Base-by-base conservation (phyloP, 352 stramenopile species). In the Nothophytophthora sp. region DNA sequence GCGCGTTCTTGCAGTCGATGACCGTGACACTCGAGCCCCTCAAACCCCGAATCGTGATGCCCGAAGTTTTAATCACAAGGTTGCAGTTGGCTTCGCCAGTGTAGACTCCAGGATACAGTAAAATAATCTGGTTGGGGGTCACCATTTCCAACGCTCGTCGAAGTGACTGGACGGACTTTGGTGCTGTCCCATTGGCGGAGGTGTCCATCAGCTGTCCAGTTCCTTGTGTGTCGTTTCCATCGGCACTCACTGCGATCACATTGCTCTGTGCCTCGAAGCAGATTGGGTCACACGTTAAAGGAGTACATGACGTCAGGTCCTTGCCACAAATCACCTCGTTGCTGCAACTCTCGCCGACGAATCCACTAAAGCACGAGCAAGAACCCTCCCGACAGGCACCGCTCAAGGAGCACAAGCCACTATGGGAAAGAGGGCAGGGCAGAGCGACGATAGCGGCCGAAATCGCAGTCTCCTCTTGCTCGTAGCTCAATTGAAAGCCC, bases 311-410 rank as follows among this genome's bases (percentile, higher is more conserved):
- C 13, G 60, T 50, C 2, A 67, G 3, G 35, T 82, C 50, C 13
- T 46, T 39, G 3, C 73, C 75, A 22, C 78, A 89, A 1, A 87
- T 34, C 5, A 78, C 55, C 18, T 66, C 48, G 36, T 87, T 89
- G 16, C 68, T 82, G 43, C 75, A 89, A 43, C 82, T 80, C 43
- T 89, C 78, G 7, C 78, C 78, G 7, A 80, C 59, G 39, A 69
- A 87, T 0, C 75, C 75, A n/a, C 38, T 78, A 24, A 89, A 73
- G 20, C 78, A 89, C 6, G 44, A 44, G 23, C 78, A 89, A 12
- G 25, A 25, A 12, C 78, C 78, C 12, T 67, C 34, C 10, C 54
- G 54, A 44, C 78, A 89, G 18, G 60, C 64, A 6, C 77, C 77
- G 44, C 80, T 86, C 13, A 64, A 48, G 0, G 70, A 81, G 22